Conservation (phyloP, 805 yeast genomes). For the Starmerella scarabaei region DNA sequence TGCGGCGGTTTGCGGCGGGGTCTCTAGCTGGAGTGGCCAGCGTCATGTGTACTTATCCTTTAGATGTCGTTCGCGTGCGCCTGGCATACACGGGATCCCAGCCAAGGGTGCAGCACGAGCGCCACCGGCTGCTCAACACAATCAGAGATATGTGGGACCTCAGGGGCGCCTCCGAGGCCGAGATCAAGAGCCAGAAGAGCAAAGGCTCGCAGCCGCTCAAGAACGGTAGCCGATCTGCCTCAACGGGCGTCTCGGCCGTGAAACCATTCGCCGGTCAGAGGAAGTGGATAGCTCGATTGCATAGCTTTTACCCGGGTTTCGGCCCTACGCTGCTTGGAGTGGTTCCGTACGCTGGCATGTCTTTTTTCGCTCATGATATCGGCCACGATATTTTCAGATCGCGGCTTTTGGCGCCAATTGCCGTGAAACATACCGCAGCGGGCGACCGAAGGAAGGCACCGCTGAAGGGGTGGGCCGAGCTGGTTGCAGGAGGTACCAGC, state of each 20-base stretch:
- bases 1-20: constrained; percentile 73
- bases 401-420: constrained; percentile 38
- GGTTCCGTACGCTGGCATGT: constrained; percentile 97
- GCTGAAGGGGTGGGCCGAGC: constrained; percentile 79
- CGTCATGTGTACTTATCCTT: constrained; percentile 81
- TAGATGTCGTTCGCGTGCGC: constrained; percentile 80
- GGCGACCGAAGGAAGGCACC: constrained; percentile 39
- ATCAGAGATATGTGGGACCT: constrained; percentile 25
- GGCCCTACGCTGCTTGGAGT: constrained; percentile 88
- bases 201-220: constrained; percentile 7
- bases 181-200: too few relatives aligned
- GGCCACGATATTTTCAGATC: constrained; percentile 76
- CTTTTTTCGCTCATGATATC: constrained; percentile 85
- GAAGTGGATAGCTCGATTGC: too few relatives aligned
- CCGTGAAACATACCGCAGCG: constrained; percentile 22
- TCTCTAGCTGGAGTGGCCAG: constrained; percentile 78
- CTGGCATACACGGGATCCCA: constrained; percentile 52
- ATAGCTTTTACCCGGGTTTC: constrained; percentile 85
- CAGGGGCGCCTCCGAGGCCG: too few relatives aligned
- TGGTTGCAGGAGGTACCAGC: constrained; percentile 88
- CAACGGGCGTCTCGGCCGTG: constrained; percentile 15
- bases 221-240: too few relatives aligned
- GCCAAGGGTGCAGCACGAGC: constrained; percentile 29
- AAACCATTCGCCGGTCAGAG: background rate
- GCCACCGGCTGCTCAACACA: constrained; percentile 23